Percentiles rank a stretch among this genome's conserved stretches.
These are phyloP conservation scores for Penicillium sp. DNA, from an alignment of 2,329 filamentous ascomycete species.

Conservation along the genomic window DNA sequence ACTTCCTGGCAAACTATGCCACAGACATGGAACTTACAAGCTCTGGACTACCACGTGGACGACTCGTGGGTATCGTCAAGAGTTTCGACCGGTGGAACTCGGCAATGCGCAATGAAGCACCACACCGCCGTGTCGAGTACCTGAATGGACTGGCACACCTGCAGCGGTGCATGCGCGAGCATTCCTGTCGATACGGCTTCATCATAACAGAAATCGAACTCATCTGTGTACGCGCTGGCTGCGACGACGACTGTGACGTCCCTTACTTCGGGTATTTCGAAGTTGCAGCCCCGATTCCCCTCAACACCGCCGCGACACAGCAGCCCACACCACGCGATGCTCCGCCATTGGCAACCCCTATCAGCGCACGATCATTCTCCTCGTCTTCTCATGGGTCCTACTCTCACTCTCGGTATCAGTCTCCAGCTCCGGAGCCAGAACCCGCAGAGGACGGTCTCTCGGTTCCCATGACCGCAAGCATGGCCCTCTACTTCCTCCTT, in stretches of 20 bases:
- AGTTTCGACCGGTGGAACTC: conserved; percentile 94
- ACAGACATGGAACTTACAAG: conserved; percentile 50
- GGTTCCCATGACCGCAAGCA: conserved; percentile 53
- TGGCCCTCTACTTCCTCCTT: conserved; percentile 63
- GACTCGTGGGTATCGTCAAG: conserved; percentile 81
- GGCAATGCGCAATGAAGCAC: conserved; percentile 81
- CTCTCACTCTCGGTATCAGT: conserved; percentile 13
- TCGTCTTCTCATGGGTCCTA: conserved; percentile 23
- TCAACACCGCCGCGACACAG: conserved; percentile 43
- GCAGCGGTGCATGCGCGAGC: conserved; percentile 89
- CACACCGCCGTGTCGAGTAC: conserved; percentile 83
- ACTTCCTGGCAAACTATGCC: conserved; percentile 55
- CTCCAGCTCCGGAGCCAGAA: conserved; percentile 12
- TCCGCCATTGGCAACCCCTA: conserved; percentile 30
- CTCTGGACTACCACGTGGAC: conserved; percentile 54
- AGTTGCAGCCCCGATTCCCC: conserved; percentile 58
- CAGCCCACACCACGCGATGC: conserved; percentile 14
- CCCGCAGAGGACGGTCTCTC: conserved; percentile 15
- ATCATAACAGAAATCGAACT: conserved; percentile 96
- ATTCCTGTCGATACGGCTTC: conserved; percentile 90
- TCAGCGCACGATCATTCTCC: conserved; percentile 29
- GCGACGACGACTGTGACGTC: conserved; percentile 55
- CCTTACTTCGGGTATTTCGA: conserved; percentile 91
- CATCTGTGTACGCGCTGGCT: conserved; percentile 79
- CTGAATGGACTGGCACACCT: conserved; percentile 80